phyloP scores from a whole-genome alignment of 495 filamentous ascomycete species.

The Emericellopsis terricola region DNA sequence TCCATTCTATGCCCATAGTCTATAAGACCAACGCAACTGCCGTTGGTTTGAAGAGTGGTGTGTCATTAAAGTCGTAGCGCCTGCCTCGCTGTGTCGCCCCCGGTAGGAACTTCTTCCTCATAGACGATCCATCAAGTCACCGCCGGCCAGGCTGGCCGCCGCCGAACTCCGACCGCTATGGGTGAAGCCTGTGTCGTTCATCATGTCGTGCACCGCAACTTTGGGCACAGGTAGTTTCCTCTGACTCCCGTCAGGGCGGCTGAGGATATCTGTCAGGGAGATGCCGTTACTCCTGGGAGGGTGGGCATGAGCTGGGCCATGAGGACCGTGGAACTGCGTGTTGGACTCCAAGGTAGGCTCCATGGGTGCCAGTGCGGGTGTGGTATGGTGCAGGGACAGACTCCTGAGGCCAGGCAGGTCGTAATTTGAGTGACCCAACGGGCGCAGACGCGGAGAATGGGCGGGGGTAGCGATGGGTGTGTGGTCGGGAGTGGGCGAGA shows the following conservation, averaged over 20 bases:
- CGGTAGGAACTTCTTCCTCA: too few relatives aligned
- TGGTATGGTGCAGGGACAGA: conserved; percentile 58
- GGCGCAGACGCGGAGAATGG: conserved; percentile 82
- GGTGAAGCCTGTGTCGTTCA: conserved; percentile 44
- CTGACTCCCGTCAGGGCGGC: conserved; percentile 66
- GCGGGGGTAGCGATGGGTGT: conserved; percentile 90
- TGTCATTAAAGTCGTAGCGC: not conserved
- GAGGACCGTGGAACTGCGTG: conserved; percentile 21
- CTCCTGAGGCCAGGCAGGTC: conserved; percentile 82
- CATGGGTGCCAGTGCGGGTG: conserved; percentile 84
- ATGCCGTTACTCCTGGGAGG: conserved; percentile 39
- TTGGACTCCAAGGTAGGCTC: conserved; percentile 56
- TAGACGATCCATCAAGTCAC: conserved; percentile 20
- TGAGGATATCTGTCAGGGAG: conserved; percentile 84
- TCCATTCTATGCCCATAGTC: conserved; percentile 3
- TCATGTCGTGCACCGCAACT: conserved; percentile 73
- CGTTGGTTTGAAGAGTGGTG: too few relatives aligned
- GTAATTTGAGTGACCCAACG: conserved; percentile 43
- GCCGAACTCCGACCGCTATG: conserved; percentile 28
- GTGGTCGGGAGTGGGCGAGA: conserved; percentile 91
- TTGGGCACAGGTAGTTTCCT: conserved; percentile 92
- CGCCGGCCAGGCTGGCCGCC: conserved; percentile 26
- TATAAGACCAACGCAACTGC: too few relatives aligned
- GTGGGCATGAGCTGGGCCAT: conserved; percentile 5
- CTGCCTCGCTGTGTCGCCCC: too few relatives aligned